Evolutionary conservation across 179 eudicot species (phyloP), one percentile per base, ranked within the genome.

Genomic region (Nepenthes alata): DNA sequence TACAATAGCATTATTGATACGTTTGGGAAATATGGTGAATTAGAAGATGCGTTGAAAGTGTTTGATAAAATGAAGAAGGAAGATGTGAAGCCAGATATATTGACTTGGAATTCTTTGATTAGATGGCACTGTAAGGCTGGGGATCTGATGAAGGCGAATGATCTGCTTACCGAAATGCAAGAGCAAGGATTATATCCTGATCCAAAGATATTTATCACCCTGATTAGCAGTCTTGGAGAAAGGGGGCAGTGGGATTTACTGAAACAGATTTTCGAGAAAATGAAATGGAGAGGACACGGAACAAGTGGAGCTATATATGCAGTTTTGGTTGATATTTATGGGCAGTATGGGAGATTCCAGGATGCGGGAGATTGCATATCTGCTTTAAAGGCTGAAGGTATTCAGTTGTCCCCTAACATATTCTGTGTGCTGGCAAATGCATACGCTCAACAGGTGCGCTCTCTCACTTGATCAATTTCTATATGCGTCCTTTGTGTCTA

Each of bases 391-490:
- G 78, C 56, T 13, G 85, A 85, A 83, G 88, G 88, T 64, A 62
- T 93, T 63, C 78, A 76, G 67, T 78, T 86, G 54, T 80, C 91
- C 37, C 76, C 90, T 60, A 79, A 62, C 65, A 78, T 83, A 54
- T 89, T 77, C 62, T 84, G 88, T 76, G 95, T 81, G 37, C 71
- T 89, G 62, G 95, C 96, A 67, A 86, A 93, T 80, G 96, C 96
- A 48, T 93, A 80, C 79, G 98, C 98, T 51, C 93, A 89, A 77
- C 96, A 83, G 96, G 98, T 89, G 58, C 64, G 45, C 13, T 41
- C 25, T 11, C n/a, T 38, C 35, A n/a, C 12, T 51, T 48, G 25
- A 25, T 25, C 25, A 25, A 25, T 25, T 25, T 25, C 25, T 25
- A 0, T 25, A 25, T 25, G 25, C 13, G 4, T n/a, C 34, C 41